These are phyloP conservation scores for Fraxinus albicans DNA, from an alignment of 305 asterid genomes.

Conservation along the genomic window DNA sequence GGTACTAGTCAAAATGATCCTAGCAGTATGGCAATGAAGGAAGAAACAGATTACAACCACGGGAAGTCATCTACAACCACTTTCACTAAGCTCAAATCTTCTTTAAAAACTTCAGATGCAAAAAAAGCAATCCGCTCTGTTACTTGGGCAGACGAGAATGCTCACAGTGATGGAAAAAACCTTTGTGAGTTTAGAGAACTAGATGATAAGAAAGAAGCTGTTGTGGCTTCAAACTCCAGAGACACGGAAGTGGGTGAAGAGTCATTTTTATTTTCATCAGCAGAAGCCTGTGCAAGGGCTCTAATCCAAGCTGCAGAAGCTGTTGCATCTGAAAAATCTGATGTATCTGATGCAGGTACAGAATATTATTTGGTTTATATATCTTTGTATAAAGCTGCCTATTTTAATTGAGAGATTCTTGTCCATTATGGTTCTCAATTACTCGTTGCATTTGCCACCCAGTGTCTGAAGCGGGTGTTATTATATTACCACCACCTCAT, in stretches of 20 bases:
- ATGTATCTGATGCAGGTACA: slow-evolving; percentile 74
- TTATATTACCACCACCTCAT: slow-evolving; percentile 57
- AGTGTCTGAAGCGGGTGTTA: slow-evolving; percentile 76
- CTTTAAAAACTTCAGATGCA: slow-evolving; percentile 60
- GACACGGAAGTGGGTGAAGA: slow-evolving; percentile 38
- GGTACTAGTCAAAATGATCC: slow-evolving; percentile 29
- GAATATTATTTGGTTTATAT: slow-evolving; percentile 1
- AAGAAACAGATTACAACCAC: slow-evolving; percentile 14
- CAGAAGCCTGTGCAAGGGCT: slow-evolving; percentile 83
- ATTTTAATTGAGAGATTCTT: slow-evolving; percentile 22
- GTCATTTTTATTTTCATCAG: slow-evolving; percentile 57
- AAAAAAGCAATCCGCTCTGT: slow-evolving; percentile 54
- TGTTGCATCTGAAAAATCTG: slow-evolving; percentile 64
- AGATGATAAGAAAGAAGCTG: slow-evolving; percentile 31
- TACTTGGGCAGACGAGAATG: slow-evolving; percentile 82
- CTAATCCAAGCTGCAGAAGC: slow-evolving; percentile 74
- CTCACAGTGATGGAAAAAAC: slow-evolving; percentile 33
- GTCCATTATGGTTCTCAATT: slow-evolving; percentile 30
- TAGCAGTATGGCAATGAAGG: slow-evolving; percentile 17
- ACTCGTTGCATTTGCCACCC: slow-evolving; percentile 25
- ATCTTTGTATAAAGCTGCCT: neutral
- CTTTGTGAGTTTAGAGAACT: slow-evolving; percentile 42
- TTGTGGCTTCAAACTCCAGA: slow-evolving; percentile 23
- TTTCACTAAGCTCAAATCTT: slow-evolving; percentile 47
- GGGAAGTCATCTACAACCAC: slow-evolving; percentile 34